Evolutionary conservation across 345 rosid genomes (phyloP).

Genomic region (Populus nigra): DNA sequence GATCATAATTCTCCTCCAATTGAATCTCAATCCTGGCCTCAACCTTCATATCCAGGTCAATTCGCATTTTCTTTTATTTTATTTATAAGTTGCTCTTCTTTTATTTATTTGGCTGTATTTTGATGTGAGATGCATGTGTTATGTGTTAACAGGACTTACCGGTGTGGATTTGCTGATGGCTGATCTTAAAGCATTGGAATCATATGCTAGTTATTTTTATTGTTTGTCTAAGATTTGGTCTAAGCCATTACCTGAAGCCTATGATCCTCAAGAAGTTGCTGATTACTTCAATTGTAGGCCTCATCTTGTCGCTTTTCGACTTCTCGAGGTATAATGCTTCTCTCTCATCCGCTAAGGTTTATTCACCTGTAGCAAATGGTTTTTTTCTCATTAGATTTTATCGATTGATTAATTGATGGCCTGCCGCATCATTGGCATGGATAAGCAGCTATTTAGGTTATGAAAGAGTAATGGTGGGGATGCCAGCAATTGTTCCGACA

Average conservation of each 20-base stretch:
- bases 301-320: constrained; percentile 76
- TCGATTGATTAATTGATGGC: too few relatives aligned
- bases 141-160: constrained; percentile 52
- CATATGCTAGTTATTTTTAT: constrained; percentile 63
- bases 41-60: constrained; percentile 70
- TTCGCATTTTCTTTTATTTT: too few relatives aligned
- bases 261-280: constrained; percentile 65
- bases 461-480: too few relatives aligned
- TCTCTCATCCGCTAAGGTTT: too few relatives aligned
- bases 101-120: too few relatives aligned
- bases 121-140: too few relatives aligned
- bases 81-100: too few relatives aligned
- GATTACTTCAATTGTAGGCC: constrained; percentile 88
- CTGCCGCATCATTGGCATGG: too few relatives aligned
- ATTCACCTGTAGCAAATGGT: too few relatives aligned
- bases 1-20: constrained; percentile 42
- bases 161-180: constrained; percentile 87
- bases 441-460: too few relatives aligned
- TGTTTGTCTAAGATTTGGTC: constrained; percentile 70
- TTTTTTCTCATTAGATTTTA: too few relatives aligned
- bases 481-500: too few relatives aligned
- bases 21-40: constrained; percentile 58
- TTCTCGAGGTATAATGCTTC: constrained; percentile 62
- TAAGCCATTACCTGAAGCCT: constrained; percentile 85
- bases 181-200: constrained; percentile 86